Conservation (phyloP, 495 filamentous ascomycete genomes). For the Penicillium coffeae region DNA sequence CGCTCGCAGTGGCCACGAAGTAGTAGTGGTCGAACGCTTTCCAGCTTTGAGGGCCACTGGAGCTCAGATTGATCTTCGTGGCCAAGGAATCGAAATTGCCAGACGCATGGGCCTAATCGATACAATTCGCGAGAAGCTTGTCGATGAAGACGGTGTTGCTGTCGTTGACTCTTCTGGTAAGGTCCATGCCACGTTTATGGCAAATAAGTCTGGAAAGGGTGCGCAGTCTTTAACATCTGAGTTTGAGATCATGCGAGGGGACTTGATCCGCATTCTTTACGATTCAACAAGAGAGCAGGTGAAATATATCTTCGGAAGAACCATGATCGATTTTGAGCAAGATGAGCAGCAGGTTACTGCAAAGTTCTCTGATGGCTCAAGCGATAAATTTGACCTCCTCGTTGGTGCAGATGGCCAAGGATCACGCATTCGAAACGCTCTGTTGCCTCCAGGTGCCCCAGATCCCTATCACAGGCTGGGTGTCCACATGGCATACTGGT, state of each 20-base stretch:
- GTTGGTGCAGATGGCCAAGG: conserved; percentile 50
- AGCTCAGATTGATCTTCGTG: conserved; percentile 40
- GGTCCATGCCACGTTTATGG: conserved; percentile 20
- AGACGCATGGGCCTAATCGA: conserved; percentile 41
- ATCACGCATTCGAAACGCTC: conserved; percentile 35
- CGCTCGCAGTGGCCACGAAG: conserved; percentile 23
- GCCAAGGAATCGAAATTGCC: conserved; percentile 31
- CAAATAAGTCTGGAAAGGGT: conserved; percentile 32
- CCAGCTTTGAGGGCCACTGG: conserved; percentile 30
- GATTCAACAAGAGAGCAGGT: conserved; percentile 33
- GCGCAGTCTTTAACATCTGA: conserved; percentile 35
- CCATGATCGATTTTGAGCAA: conserved; percentile 22
- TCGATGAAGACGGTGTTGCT: conserved; percentile 33
- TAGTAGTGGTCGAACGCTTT: conserved; percentile 42
- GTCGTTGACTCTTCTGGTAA: conserved; percentile 30
- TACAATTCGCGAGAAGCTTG: conserved; percentile 22
- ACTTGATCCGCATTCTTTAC: conserved; percentile 35
- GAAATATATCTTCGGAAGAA: conserved; percentile 36
- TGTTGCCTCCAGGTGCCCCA: conserved; percentile 23
- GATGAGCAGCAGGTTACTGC: conserved; percentile 28
- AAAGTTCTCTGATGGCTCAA: conserved; percentile 33
- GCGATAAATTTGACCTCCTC: conserved; percentile 42
- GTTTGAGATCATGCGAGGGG: conserved; percentile 46
- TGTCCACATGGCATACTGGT: conserved; percentile 40
- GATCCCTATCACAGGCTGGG: conserved; percentile 20